Base-by-base conservation (phyloP, 2,329 filamentous ascomycete genomes). In the Penicillium decumbens region DNA sequence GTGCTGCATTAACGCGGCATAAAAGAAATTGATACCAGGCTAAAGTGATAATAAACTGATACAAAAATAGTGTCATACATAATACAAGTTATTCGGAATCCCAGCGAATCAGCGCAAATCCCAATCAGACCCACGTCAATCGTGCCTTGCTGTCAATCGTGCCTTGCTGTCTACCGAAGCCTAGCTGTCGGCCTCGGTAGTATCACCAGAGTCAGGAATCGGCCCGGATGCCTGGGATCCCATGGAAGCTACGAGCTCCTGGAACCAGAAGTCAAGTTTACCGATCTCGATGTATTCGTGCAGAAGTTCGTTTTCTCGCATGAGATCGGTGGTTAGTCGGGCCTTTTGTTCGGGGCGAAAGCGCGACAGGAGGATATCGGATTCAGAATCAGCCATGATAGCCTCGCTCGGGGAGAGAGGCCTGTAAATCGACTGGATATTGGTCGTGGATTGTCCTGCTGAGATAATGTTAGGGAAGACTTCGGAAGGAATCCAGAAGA, bases 261-360 rank as follows among this genome's bases (percentile, higher is more conserved):
- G 67, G 51, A 79, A 78, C 88, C 91, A 95, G 48, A 85, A 78
- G 6, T 83, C 81, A 9, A 95, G 77, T 32, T 83, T 78, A 50
- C 82, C 78, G 66, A 84, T 84, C 48, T 86, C 80, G 18, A 93
- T 76, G 64, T 82, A 82, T 43, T 78, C 76, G 44, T 76, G 72
- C 33, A 96, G 75, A 9, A 80, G 65, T 52, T 79, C 77, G 63
- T 92, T 87, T 70, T 95, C 90, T 49, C 78, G 77, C 49, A 80
- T 76, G 73, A 93, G 86, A 50, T 89, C 88, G 24, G 83, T 80
- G 25, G 85, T 72, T 50, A 95, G 79, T 49, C 83, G 84, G 49
- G 82, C 77, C 50, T 83, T 79, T 60, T 87, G 79, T 38, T 81
- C 79, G 37, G 83, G 79, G 50, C 85, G 80, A 61, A 84, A 77